A percentile compares a stretch with the other conserved stretches of the same genome.
Conservation (phyloP, 495 filamentous ascomycete genomes). For the Darksidea phi region DNA sequence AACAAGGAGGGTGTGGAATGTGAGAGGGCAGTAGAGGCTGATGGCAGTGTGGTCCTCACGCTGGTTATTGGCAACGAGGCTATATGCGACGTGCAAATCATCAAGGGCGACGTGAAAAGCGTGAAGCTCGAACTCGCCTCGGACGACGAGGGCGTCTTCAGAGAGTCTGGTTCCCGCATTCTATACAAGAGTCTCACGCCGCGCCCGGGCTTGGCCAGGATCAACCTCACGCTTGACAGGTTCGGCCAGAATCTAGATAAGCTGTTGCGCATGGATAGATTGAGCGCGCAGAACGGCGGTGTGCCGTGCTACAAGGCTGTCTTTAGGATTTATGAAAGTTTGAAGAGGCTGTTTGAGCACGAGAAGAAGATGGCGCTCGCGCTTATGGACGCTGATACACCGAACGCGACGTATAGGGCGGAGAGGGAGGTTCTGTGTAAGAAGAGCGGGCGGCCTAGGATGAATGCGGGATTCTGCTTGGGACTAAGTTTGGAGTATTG, state of each 20-base stretch:
- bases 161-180: slow-evolving; percentile 50
- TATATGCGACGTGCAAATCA: slow-evolving; percentile 13
- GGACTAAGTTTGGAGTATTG: slow-evolving; percentile 86
- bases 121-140: slow-evolving; percentile 29
- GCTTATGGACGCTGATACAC: slow-evolving; percentile 51
- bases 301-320: slow-evolving; percentile 88
- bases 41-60: slow-evolving; percentile 54
- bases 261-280: slow-evolving; percentile 72
- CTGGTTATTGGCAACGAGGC: slow-evolving; percentile 28
- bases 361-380: slow-evolving; percentile 57
- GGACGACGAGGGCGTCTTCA: slow-evolving; percentile 11
- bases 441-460: slow-evolving; percentile 71
- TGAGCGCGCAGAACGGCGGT: slow-evolving; percentile 59
- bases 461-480: slow-evolving; percentile 70
- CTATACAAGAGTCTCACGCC: slow-evolving; percentile 53
- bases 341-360: slow-evolving; percentile 62
- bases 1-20: slow-evolving; percentile 71
- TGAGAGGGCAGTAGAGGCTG: slow-evolving; percentile 72
- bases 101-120: slow-evolving; percentile 34
- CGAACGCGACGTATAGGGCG: slow-evolving; percentile 46
- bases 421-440: slow-evolving; percentile 59
- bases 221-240: slow-evolving; percentile 59
- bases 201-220: slow-evolving; percentile 45
- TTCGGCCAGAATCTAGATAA: slow-evolving; percentile 82
- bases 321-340: slow-evolving; percentile 69